These are phyloP conservation scores for Pyrenopolyporus hunteri DNA, from an alignment of 495 filamentous ascomycete genomes.

Conservation along the genomic window DNA sequence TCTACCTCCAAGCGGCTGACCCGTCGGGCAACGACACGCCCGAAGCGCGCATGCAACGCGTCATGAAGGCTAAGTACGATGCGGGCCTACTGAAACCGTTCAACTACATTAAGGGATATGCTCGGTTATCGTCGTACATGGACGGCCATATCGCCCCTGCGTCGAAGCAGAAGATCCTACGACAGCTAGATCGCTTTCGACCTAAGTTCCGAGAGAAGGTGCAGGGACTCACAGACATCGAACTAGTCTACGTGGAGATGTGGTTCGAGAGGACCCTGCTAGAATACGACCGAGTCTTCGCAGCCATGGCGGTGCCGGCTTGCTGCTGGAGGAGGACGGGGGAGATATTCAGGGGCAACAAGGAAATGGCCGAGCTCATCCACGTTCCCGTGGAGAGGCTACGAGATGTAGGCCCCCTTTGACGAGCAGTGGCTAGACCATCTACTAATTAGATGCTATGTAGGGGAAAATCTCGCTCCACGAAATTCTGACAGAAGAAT, in stretches of 20 bases:
- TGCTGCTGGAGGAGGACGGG: constrained; percentile 97
- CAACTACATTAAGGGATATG: constrained; percentile 97
- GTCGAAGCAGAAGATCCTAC: constrained; percentile 85
- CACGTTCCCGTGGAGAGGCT: constrained; percentile 89
- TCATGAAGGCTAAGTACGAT: constrained; percentile 93
- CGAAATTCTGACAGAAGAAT: constrained; percentile 92
- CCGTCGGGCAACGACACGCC: constrained; percentile 89
- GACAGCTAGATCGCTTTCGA: constrained; percentile 88
- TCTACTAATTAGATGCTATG: constrained; percentile 4
- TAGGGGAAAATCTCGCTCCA: constrained; percentile 95
- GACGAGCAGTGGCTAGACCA: background rate
- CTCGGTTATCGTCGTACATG: constrained; percentile 86
- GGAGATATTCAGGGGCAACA: constrained; percentile 97
- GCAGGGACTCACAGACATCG: constrained; percentile 86
- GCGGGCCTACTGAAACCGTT: constrained; percentile 94
- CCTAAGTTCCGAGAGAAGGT: constrained; percentile 96
- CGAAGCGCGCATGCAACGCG: constrained; percentile 93
- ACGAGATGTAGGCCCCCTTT: constrained; percentile 78
- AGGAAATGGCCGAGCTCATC: constrained; percentile 97
- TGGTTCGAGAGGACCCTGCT: constrained; percentile 96
- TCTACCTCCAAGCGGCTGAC: constrained; percentile 96
- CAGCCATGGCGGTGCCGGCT: constrained; percentile 97
- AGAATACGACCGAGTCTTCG: constrained; percentile 98
- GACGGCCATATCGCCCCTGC: constrained; percentile 78
- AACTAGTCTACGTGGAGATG: constrained; percentile 94